Evolutionary conservation across 257 asterid genomes (phyloP), one percentile per base, ranked within the genome.

Genomic region (Rehmannia glutinosa): DNA sequence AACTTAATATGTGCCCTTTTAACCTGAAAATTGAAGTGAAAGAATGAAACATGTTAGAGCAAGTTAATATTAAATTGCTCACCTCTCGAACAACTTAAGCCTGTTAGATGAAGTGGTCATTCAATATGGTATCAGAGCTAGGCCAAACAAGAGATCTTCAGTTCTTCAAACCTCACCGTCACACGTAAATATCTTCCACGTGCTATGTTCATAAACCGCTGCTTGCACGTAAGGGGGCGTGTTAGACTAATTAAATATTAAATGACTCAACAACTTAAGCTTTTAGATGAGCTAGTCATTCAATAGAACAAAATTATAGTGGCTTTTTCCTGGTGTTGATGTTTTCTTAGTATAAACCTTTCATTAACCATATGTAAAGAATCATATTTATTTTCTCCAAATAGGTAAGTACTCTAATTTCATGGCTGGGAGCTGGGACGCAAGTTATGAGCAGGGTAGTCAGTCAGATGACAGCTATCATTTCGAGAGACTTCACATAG

Each of bases 361-460:
- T 35, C 11, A 43, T 25, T 51, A 39, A 45, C 19, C 38, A 27
- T n/a, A 41, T 65, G 13, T 75, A 25, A 70, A 20, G 62, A 71
- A 61, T 25, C 42, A 7, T 0, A 3, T 59, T 69, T n/a, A 33
- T 32, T 58, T 50, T 73, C 64, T 33, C 42, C 50, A 27, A 24
- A 54, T 33, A 55, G 39, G 41, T 75, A 83, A 87, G 78, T 75
- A 64, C 49, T 35, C 20, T 50, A 75, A 67, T 69, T 59, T 60
- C 62, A 93, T 93, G 98, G 91, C 92, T 46, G 96, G 87, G 77
- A 83, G 84, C 72, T 78, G 83, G 82, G 96, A 88, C 71, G 81
- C 77, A 70, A 81, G 78, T 77, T 73, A 66, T 49, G 99, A 86
- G 75, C 81, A 66, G 62, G 82, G 88, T 27, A 71, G 83, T 75